Percentiles rank a stretch among this genome's conserved stretches.
Evolutionary conservation across 2,329 filamentous ascomycete species (phyloP).

Genomic region (Aspergillus sp.): DNA sequence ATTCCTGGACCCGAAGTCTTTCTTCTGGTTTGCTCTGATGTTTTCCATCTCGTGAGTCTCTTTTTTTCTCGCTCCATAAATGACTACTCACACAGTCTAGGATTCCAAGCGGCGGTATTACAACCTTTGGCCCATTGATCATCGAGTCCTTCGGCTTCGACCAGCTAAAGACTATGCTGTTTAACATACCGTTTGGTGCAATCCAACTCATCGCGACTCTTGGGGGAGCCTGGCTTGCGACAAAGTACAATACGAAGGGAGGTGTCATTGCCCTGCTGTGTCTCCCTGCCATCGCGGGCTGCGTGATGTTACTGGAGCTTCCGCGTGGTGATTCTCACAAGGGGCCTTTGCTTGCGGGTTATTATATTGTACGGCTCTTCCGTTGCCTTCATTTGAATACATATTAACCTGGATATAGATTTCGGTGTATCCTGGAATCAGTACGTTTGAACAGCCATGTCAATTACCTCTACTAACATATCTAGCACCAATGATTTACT

Average conservation of each 20-base stretch:
- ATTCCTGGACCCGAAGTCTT: constrained; percentile 59
- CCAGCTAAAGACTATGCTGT: constrained; percentile 57
- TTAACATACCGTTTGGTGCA: constrained; percentile 62
- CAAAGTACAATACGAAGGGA: constrained; percentile 55
- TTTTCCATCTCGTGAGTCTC: constrained; percentile 52
- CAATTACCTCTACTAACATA: neutral
- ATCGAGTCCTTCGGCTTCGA: constrained; percentile 59
- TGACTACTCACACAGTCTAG: constrained; percentile 21
- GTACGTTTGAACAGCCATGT: constrained; percentile 25
- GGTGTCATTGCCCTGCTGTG: constrained; percentile 56
- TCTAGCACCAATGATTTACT: constrained; percentile 65
- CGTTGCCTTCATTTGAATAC: neutral
- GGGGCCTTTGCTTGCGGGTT: constrained; percentile 55
- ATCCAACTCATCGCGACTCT: constrained; percentile 62
- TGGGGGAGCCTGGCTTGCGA: constrained; percentile 57
- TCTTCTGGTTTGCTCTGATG: constrained; percentile 56
- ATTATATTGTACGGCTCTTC: constrained; percentile 47
- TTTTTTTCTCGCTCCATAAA: too few species aligned
- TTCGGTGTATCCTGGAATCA: constrained; percentile 60
- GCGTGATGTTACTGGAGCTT: constrained; percentile 54
- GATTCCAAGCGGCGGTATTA: constrained; percentile 59
- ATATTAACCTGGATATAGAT: constrained; percentile 35
- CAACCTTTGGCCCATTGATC: constrained; percentile 60
- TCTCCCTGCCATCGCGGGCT: constrained; percentile 58
- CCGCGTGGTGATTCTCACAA: constrained; percentile 48